Evolutionary conservation across 2,329 filamentous ascomycete genomes (phyloP).

Genomic region (Amylocarpus encephaloides): DNA sequence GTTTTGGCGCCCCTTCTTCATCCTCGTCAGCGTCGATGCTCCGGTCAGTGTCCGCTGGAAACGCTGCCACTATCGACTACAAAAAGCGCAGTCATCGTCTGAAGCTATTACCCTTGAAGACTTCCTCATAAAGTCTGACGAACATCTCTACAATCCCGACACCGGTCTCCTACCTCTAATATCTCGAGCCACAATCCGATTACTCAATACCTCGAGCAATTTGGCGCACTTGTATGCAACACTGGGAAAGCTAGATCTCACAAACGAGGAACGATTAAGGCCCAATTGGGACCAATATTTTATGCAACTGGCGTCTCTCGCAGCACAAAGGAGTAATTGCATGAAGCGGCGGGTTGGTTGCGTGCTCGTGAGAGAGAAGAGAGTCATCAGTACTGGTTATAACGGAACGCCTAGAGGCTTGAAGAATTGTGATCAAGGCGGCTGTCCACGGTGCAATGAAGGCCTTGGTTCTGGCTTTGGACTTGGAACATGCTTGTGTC

Average conservation of each 20-base stretch:
- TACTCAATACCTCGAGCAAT: conserved; percentile 77
- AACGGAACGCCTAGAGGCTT: conserved; percentile 93
- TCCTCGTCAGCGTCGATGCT: conserved; percentile 86
- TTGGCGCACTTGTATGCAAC: conserved; percentile 66
- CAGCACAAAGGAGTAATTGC: conserved; percentile 86
- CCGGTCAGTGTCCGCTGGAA: conserved; percentile 79
- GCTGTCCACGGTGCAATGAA: conserved; percentile 81
- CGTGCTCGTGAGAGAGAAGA: conserved; percentile 77
- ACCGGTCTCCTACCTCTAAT: conserved; percentile 69
- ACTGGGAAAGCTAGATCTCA: conserved; percentile 68
- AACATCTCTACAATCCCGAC: conserved; percentile 63
- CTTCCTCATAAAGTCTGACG: conserved; percentile 58
- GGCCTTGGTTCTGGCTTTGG: conserved; percentile 62
- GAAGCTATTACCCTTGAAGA: conserved; percentile 40
- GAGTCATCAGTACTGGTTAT: conserved; percentile 93
- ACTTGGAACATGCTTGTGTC: conserved; percentile 82
- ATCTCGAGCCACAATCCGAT: conserved; percentile 71
- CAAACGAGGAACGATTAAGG: conserved; percentile 71
- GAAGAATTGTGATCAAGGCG: conserved; percentile 86
- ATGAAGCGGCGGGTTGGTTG: conserved; percentile 97
- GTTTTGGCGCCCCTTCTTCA: conserved; percentile 78
- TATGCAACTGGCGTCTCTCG: conserved; percentile 91
- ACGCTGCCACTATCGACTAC: conserved; percentile 57
- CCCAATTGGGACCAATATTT: conserved; percentile 97
- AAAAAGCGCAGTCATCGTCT: conserved; percentile 11